These are phyloP conservation scores for Elaeis oleifera DNA, from an alignment of 202 grass and related monocot genomes.

Conservation along the genomic window DNA sequence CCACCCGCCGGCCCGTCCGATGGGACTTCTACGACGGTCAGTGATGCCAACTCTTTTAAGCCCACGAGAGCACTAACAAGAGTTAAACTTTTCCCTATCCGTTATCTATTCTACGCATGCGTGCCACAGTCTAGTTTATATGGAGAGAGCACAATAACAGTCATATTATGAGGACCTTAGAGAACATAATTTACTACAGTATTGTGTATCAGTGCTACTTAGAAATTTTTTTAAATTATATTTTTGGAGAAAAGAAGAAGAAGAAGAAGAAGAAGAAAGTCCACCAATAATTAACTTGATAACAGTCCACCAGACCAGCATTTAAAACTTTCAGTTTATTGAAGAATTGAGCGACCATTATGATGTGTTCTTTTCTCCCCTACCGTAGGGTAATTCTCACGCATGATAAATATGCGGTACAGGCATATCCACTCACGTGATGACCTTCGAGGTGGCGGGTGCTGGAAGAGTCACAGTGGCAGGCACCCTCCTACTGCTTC, in stretches of 20 bases:
- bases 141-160: no score
- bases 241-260: no score
- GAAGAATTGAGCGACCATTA: neutral
- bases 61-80: neutral
- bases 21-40: slow-evolving; percentile 70
- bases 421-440: slow-evolving; percentile 71
- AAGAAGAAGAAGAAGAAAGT: no score
- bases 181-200: no score
- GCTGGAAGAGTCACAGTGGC: slow-evolving; percentile 70
- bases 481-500: slow-evolving; percentile 61
- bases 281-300: no score
- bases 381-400: neutral
- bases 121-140: no score
- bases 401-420: neutral
- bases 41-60: neutral
- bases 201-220: no score
- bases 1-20: slow-evolving; percentile 55
- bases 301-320: no score
- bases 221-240: no score
- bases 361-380: neutral
- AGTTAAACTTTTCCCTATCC: no score
- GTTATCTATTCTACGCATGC: no score
- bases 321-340: neutral
- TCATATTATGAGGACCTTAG: no score
- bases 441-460: slow-evolving; percentile 61